Conservation (phyloP, 1,139 yeast genomes). For the Geotrichum candidum region DNA sequence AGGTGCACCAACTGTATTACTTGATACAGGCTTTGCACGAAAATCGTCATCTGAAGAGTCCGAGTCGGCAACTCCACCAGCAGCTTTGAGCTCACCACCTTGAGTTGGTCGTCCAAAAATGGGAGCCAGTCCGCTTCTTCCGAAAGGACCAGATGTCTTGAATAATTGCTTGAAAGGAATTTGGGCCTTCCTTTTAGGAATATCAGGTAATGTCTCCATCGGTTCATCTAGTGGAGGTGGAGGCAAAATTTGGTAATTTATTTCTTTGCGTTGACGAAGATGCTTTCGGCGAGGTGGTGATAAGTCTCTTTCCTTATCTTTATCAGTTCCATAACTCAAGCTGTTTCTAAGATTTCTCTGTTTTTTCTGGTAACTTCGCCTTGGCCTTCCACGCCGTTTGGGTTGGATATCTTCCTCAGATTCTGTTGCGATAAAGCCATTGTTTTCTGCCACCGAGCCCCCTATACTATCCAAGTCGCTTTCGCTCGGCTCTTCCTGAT, state of each 20-base stretch:
- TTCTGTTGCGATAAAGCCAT: constrained; percentile 20
- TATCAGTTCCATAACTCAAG: not conserved
- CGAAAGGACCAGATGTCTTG: constrained; percentile 34
- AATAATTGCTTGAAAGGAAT: constrained; percentile 26
- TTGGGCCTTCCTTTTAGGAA: constrained; percentile 29
- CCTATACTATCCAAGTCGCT: constrained; percentile 20
- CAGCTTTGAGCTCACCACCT: constrained; percentile 37
- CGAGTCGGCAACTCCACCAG: constrained; percentile 51
- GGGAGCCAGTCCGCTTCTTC: constrained; percentile 76
- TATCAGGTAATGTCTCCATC: constrained; percentile 21
- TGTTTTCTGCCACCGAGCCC: constrained; percentile 18
- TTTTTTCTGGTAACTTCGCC: constrained; percentile 29
- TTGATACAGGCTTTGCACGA: constrained; percentile 22
- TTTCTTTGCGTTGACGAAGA: constrained; percentile 68
- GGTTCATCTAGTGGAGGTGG: constrained; percentile 52
- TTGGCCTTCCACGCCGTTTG: constrained; percentile 20
- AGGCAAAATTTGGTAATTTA: constrained; percentile 83
- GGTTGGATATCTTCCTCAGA: constrained; percentile 29
- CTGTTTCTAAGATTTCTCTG: not conserved
- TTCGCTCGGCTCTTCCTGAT: constrained; percentile 22
- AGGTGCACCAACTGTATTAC: constrained; percentile 36
- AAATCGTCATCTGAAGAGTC: constrained; percentile 63
- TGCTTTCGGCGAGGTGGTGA: constrained; percentile 52
- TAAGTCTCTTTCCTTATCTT: constrained; percentile 35
- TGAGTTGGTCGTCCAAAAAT: constrained; percentile 81